These are phyloP conservation scores for Fusarium sp. DNA, from an alignment of 2,329 filamentous ascomycete genomes.

Conservation along the genomic window DNA sequence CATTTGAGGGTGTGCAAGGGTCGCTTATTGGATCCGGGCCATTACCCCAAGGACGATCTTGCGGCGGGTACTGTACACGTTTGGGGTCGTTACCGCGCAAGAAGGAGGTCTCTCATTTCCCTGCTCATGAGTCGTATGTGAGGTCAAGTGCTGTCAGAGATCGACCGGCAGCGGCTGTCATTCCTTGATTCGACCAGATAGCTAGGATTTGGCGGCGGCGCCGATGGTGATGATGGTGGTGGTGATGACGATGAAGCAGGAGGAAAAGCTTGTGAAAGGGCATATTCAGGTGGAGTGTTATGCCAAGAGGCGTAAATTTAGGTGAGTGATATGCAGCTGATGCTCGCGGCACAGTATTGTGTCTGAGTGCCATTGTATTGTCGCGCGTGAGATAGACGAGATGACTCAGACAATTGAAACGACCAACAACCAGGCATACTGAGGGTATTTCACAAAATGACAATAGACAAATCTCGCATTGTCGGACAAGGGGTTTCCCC, in stretches of 20 bases:
- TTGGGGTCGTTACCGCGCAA: slow-evolving; percentile 24
- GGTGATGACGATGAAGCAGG: slow-evolving; percentile 15
- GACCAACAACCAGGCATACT: slow-evolving; percentile 10
- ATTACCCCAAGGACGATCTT: slow-evolving; percentile 39
- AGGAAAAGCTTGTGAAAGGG: slow-evolving; percentile 29
- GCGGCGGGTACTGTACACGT: slow-evolving; percentile 39
- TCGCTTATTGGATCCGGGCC: slow-evolving; percentile 38
- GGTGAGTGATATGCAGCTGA: slow-evolving; percentile 41
- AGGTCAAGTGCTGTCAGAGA: slow-evolving; percentile 8
- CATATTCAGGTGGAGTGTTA: slow-evolving; percentile 23
- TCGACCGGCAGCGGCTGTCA: slow-evolving; percentile 21
- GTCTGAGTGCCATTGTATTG: slow-evolving; percentile 26
- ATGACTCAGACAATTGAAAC: slow-evolving; percentile 42
- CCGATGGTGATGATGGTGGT: slow-evolving; percentile 10
- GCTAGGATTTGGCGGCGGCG: slow-evolving; percentile 8
- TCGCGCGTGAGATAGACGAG: slow-evolving; percentile 46
- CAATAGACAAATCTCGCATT: background rate
- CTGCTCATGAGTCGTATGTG: slow-evolving; percentile 11
- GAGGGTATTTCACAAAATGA: background rate
- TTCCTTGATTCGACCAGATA: slow-evolving; percentile 14
- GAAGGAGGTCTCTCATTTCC: slow-evolving; percentile 16
- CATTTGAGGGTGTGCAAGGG: slow-evolving; percentile 16
- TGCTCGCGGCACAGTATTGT: slow-evolving; percentile 38
- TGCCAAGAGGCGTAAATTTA: slow-evolving; percentile 17
- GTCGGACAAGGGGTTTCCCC: background rate